Evolutionary conservation across 768 basidiomycete species (phyloP).

Genomic region (Auriscalpium orientale): DNA sequence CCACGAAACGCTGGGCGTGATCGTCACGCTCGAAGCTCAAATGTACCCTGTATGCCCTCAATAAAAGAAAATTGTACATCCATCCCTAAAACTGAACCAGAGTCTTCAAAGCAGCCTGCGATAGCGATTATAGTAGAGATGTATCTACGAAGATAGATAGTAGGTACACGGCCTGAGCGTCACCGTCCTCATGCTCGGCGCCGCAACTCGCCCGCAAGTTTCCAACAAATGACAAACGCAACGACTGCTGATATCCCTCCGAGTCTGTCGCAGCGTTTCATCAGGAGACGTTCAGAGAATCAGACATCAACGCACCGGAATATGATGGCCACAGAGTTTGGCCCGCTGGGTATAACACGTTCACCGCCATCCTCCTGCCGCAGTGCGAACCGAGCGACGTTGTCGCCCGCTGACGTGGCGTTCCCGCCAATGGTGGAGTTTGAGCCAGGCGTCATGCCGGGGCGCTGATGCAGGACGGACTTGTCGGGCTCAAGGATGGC

Average conservation of each 20-base stretch:
- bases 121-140: too few relatives aligned
- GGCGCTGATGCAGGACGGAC: constrained; percentile 21
- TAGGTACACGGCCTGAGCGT: too few relatives aligned
- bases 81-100: too few relatives aligned
- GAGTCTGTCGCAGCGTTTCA: constrained; percentile 8
- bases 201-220: constrained; percentile 16
- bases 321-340: constrained; percentile 34
- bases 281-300: background rate
- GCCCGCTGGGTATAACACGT: constrained; percentile 17
- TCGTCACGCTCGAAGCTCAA: too few relatives aligned
- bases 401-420: background rate
- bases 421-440: background rate
- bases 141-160: too few relatives aligned
- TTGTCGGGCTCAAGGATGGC: constrained; percentile 70
- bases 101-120: too few relatives aligned
- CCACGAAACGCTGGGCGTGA: too few relatives aligned
- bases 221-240: constrained; percentile 18
- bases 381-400: background rate
- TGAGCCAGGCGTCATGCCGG: constrained; percentile 6
- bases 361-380: constrained; percentile 6
- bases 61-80: too few relatives aligned
- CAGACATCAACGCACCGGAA: constrained; percentile 24
- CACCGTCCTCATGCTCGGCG: background rate
- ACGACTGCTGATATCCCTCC: constrained; percentile 18
- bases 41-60: too few relatives aligned